Conservation (phyloP, 148 eudicot species). For the Silene uniflora region DNA sequence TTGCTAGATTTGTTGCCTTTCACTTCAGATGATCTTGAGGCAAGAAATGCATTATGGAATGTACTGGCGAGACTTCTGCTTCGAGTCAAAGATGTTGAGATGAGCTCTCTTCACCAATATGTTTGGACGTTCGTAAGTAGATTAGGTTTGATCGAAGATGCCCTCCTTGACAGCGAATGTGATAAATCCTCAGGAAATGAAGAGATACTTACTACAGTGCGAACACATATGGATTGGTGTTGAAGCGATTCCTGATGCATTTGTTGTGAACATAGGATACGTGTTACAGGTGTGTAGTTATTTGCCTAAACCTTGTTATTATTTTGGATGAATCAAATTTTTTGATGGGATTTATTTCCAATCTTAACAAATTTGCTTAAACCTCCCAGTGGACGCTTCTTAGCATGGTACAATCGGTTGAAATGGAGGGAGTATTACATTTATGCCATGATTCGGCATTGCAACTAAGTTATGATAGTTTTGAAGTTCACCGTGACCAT, state of each 20-base stretch:
- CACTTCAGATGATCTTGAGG: slow-evolving; percentile 81
- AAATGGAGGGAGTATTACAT: too few relatives aligned
- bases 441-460: too few relatives aligned
- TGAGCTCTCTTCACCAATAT: too few relatives aligned
- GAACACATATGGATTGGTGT: slow-evolving; percentile 51
- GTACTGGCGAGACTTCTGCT: slow-evolving; percentile 50
- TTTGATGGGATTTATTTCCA: neutral
- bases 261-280: slow-evolving; percentile 51
- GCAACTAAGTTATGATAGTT: too few relatives aligned
- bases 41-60: slow-evolving; percentile 85
- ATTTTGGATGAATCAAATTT: neutral
- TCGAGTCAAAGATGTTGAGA: slow-evolving; percentile 39
- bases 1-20: slow-evolving; percentile 62
- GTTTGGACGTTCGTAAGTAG: slow-evolving; percentile 49
- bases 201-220: slow-evolving; percentile 21
- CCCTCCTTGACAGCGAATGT: slow-evolving; percentile 49
- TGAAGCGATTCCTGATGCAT: slow-evolving; percentile 46
- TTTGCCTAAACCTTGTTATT: neutral
- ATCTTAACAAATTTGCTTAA: too few relatives aligned
- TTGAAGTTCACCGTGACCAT: too few relatives aligned
- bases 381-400: too few relatives aligned
- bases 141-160: slow-evolving; percentile 71
- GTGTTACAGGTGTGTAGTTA: slow-evolving; percentile 43
- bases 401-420: too few relatives aligned
- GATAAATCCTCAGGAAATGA: slow-evolving; percentile 30